Base-by-base conservation (phyloP, 148 eudicot genomes). In the Dianthus caryophyllus region DNA sequence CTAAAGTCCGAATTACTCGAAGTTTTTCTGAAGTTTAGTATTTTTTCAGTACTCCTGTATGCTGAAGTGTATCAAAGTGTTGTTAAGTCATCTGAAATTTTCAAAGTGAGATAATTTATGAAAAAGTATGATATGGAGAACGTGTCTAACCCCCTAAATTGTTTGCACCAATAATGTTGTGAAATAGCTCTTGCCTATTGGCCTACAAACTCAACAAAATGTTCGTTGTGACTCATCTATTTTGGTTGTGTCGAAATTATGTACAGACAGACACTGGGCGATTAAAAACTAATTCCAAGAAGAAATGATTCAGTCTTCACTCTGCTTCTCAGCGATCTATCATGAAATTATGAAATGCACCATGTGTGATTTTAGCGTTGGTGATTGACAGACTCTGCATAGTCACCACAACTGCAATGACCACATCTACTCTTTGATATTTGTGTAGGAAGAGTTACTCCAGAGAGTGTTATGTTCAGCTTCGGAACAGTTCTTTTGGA, bases 401-500 rank as follows among this genome's bases (percentile, higher is more conserved):
- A 31, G 22, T 27, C 22, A 21, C 30, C 12, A 22, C 21, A 65
- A 30, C 65, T 66, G 22, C n/a, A 41, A 65, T 64, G 70, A 69
- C 18, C 29, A 36, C 46, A 14, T 24, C 1, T 17, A 2, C 20
- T 64, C 61, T 60, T 24, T 53, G n/a, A 61, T 52, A 66, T 49
- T 70, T 5, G 52, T 81, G 79, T 69, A 90, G 95, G 96, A 72
- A 77, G 90, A 76, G 96, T 87, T 75, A 90, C 93, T 27, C 85
- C 81, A 31, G 88, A 87, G 78, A 90, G 96, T 79, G 93, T 87
- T 63, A 80, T 79, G 51, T 90, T 87, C 83, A 90, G 96, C 76
- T 87, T 83, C 65, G 96, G 96, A 56, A 90, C 96, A 67, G 87
- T 90, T 44, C 85, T 90, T 63, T 73, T 87, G 84, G 96, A 90